phyloP scores from a whole-genome alignment of 495 filamentous ascomycete genomes.

The Penicillium parvum region DNA sequence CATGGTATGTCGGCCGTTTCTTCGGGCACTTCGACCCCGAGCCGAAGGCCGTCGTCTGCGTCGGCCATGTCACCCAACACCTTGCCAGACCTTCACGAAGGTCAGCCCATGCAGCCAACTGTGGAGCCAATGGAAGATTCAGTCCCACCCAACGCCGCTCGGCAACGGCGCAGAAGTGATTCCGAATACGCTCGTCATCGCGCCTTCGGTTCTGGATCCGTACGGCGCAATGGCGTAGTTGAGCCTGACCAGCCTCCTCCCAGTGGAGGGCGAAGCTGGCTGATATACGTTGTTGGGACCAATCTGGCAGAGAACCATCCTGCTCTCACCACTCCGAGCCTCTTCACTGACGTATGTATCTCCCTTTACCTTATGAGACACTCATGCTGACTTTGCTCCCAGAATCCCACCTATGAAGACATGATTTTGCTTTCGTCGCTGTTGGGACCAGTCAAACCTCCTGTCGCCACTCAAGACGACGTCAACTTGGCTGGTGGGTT shows the following conservation, averaged over 20 bases:
- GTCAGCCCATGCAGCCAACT: conserved; percentile 30
- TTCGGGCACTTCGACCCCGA: conserved; percentile 54
- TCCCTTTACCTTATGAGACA: background rate
- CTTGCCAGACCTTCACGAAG: conserved; percentile 34
- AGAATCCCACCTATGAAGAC: conserved; percentile 76
- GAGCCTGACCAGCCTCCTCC: conserved; percentile 55
- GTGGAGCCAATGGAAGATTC: conserved; percentile 26
- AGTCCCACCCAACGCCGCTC: conserved; percentile 29
- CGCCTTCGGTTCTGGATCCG: conserved; percentile 57
- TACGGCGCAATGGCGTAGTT: conserved; percentile 62
- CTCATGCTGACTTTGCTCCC: conserved; percentile 11
- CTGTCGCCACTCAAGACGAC: conserved; percentile 64
- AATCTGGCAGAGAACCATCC: conserved; percentile 74
- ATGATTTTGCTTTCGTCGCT: conserved; percentile 72
- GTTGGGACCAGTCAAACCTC: conserved; percentile 69
- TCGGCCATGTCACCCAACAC: conserved; percentile 40
- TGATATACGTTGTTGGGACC: conserved; percentile 76
- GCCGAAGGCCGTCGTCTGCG: conserved; percentile 49
- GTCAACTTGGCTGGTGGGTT: conserved; percentile 60
- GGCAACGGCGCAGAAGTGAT: conserved; percentile 56
- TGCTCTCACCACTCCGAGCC: conserved; percentile 67
- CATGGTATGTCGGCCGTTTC: conserved; percentile 54
- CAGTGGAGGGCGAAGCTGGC: conserved; percentile 59
- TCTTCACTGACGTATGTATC: conserved; percentile 65
- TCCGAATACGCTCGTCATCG: conserved; percentile 58